These are phyloP conservation scores for Pisolithus thermaeus DNA, from an alignment of 1,284 basidiomycete genomes.

Conservation along the genomic window DNA sequence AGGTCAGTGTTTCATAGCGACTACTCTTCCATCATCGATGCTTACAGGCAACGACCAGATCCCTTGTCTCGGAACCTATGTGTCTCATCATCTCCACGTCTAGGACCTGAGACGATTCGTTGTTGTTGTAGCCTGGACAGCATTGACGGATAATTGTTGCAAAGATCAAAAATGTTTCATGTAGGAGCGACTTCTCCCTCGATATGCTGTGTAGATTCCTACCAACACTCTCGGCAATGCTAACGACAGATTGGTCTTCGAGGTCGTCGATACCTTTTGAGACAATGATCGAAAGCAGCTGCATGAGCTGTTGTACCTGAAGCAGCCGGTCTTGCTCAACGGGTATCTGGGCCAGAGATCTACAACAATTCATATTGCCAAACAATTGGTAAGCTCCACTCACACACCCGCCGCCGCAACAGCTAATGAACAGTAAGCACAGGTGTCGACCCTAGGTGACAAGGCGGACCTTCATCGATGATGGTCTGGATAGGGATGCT, in stretches of 20 bases:
- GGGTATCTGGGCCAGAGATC: slow-evolving; percentile 10
- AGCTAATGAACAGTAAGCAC: slow-evolving; percentile 15
- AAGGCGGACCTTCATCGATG: slow-evolving; percentile 17
- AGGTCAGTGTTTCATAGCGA: slow-evolving; percentile 7
- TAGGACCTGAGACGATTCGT: slow-evolving; percentile 1
- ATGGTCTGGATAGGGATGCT: slow-evolving; percentile 9
- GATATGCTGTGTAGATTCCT: slow-evolving; percentile 13
- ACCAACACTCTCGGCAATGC: slow-evolving; percentile 15
- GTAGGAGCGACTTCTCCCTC: slow-evolving; percentile 10
- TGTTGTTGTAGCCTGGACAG: slow-evolving; percentile 5
- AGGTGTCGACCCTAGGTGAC: background rate
- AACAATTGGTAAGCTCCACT: slow-evolving; percentile 2
- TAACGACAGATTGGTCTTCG: slow-evolving; percentile 2
- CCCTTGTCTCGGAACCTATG: slow-evolving; percentile 3
- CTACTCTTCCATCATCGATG: background rate
- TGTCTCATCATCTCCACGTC: slow-evolving; percentile 23
- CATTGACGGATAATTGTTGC: slow-evolving; percentile 17
- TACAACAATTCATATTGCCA: slow-evolving; percentile 1
- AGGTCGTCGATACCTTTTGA: slow-evolving; percentile 12
- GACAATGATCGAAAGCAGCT: slow-evolving; percentile 21
- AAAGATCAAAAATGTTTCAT: slow-evolving; percentile 19
- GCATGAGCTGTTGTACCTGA: slow-evolving; percentile 18
- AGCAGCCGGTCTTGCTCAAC: slow-evolving; percentile 8
- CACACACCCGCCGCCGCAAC: slow-evolving; percentile 14
- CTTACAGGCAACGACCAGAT: slow-evolving; percentile 24